These are phyloP conservation scores for Peterozyma toletana DNA, from an alignment of 805 yeast genomes.

Conservation along the genomic window DNA sequence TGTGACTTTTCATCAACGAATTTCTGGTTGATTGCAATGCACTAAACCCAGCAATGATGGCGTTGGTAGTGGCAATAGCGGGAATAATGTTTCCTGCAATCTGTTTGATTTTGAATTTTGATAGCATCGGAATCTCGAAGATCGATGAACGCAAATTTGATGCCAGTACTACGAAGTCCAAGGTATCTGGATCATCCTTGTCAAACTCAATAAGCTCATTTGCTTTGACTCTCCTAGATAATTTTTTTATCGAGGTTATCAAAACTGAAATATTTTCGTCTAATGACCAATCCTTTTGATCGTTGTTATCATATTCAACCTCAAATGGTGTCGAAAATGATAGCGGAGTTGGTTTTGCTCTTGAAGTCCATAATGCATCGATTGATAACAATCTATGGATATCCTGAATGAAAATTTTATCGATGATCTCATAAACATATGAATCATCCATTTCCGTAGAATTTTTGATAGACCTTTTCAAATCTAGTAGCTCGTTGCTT, in stretches of 20 bases:
- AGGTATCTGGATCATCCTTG: slow-evolving; percentile 90
- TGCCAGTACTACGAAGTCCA: slow-evolving; percentile 81
- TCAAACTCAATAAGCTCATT: slow-evolving; percentile 58
- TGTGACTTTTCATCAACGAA: slow-evolving; percentile 23
- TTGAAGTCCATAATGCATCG: slow-evolving; percentile 71
- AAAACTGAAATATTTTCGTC: slow-evolving; percentile 60
- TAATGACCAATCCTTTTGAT: slow-evolving; percentile 50
- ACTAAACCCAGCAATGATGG: slow-evolving; percentile 87
- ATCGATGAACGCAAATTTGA: slow-evolving; percentile 70
- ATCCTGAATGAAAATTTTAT: slow-evolving; percentile 65
- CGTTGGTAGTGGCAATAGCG: slow-evolving; percentile 97
- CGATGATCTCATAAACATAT: slow-evolving; percentile 38
- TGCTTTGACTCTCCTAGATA: slow-evolving; percentile 39
- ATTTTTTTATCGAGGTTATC: slow-evolving; percentile 32
- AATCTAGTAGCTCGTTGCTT: slow-evolving; percentile 52
- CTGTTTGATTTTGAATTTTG: slow-evolving; percentile 84
- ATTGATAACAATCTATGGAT: slow-evolving; percentile 65
- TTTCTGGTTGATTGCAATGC: slow-evolving; percentile 60
- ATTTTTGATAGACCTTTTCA: slow-evolving; percentile 29
- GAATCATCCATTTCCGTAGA: slow-evolving; percentile 13
- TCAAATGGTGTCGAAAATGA: too few relatives aligned
- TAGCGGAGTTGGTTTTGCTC: slow-evolving; percentile 65
- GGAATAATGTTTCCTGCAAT: slow-evolving; percentile 98
- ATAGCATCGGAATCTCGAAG: slow-evolving; percentile 62
- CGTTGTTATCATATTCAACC: slow-evolving; percentile 22